Percentiles rank a stretch among this genome's conserved stretches.
These are phyloP conservation scores for Suillus lakei DNA, from an alignment of 768 basidiomycete species.

Conservation along the genomic window DNA sequence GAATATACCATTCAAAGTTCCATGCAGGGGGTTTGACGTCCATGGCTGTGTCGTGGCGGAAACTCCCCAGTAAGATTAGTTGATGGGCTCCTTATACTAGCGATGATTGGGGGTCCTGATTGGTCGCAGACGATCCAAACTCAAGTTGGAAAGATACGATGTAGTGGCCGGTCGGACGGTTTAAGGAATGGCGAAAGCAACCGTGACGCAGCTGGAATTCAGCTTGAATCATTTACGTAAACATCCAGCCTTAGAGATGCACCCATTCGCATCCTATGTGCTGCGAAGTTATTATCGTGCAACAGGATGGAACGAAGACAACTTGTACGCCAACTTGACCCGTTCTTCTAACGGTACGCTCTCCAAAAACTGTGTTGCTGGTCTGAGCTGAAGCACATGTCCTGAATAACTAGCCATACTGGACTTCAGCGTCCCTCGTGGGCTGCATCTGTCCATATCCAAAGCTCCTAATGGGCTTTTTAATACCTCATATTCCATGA, in stretches of 20 bases:
- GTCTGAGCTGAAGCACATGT: constrained; percentile 10
- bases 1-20: too few species aligned
- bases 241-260: constrained; percentile 49
- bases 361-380: constrained; percentile 12
- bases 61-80: too few species aligned
- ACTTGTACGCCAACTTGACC: constrained; percentile 88
- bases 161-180: too few species aligned
- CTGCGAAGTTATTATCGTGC: constrained; percentile 87
- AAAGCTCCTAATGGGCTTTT: constrained; percentile 91
- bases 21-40: too few species aligned
- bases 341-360: constrained; percentile 82
- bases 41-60: too few species aligned
- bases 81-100: too few species aligned
- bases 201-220: too few species aligned
- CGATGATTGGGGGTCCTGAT: too few species aligned
- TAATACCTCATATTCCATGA: constrained; percentile 91
- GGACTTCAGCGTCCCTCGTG: constrained; percentile 87
- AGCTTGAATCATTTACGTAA: constrained; percentile 3
- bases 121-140: too few species aligned
- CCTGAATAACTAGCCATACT: constrained; percentile 66
- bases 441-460: constrained; percentile 78
- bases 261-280: constrained; percentile 88
- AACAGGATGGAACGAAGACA: constrained; percentile 98
- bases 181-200: too few species aligned
- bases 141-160: too few species aligned